Base-by-base conservation (phyloP, 208 protist genomes). In the Leptomonas seymouri region DNA sequence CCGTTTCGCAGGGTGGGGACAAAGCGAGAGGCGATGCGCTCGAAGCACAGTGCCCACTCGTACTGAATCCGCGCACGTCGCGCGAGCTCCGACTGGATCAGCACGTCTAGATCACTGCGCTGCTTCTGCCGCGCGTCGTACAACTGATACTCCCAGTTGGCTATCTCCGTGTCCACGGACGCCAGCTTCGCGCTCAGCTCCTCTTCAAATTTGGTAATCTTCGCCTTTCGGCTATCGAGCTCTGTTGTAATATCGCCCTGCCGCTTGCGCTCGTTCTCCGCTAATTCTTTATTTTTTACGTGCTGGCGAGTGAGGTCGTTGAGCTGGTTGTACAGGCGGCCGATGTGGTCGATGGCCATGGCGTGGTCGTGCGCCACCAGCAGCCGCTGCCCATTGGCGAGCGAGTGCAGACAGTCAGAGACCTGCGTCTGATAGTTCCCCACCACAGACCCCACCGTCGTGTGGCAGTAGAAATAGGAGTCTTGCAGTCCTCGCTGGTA, bases 281-380 rank as follows among this genome's bases (percentile, higher is more conserved):
- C 78, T 30, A 89, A 75, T 39, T 85, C 77, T 36, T 81, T 53
- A 45, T 76, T 74, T 31, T 84, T 67, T 23, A 61, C 41, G 14
- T 76, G 71, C 70, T 85, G 78, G 27, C 73, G 77, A 46, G 63
- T 57, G 12, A 81, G 0, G 41, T 90, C 84, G 48, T 84, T 74
- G 42, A 90, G 71, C 44, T 83, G 83, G 34, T 84, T 82, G 53
- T 93, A 86, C 8, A 89, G 67, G 7, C 76, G 69, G 11, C 80
- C 90, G 23, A 95, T 68, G n/a, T 81, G 84, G 25, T 87, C 86
- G 31, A 90, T 81, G 14, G 77, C 87, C 54, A 84, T 68, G 21
- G 84, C 80, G 68, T 93, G 87, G 41, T 95, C 90, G 62, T 93
- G 82, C 9, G 90, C 90, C 39, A 95, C 76, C 28, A 95, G 84